Evolutionary conservation across 768 basidiomycete species (phyloP).

Genomic region (Auriscalpium orientale): DNA sequence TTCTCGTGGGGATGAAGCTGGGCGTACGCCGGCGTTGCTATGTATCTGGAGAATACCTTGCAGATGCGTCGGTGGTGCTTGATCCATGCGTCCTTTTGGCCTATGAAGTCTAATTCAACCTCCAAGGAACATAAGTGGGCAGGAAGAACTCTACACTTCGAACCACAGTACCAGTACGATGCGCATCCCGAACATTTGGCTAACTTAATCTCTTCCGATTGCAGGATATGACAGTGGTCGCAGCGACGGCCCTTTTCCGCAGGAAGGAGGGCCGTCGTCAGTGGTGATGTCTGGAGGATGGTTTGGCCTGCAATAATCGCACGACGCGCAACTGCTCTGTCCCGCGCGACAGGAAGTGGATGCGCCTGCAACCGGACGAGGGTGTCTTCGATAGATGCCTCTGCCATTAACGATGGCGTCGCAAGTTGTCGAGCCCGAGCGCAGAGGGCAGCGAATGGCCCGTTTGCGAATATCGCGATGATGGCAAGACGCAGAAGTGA

Average conservation of each 20-base stretch:
- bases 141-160: conserved; percentile 40
- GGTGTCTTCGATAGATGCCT: background rate
- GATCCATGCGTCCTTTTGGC: conserved; percentile 65
- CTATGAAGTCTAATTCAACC: conserved; percentile 28
- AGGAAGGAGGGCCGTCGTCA: background rate
- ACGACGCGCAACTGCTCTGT: background rate
- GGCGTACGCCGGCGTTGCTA: conserved; percentile 38
- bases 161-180: conserved; percentile 67
- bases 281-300: background rate
- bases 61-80: conserved; percentile 63
- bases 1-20: conserved; percentile 44
- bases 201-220: conserved; percentile 27
- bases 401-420: background rate
- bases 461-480: no score
- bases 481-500: no score
- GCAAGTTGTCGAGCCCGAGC: no score
- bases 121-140: background rate
- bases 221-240: conserved; percentile 48
- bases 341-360: background rate
- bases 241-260: conserved; percentile 36
- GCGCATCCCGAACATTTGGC: conserved; percentile 60
- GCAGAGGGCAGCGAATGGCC: no score
- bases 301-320: background rate
- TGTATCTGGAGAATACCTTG: conserved; percentile 43
- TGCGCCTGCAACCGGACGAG: background rate